Conservation (phyloP, 2,329 filamentous ascomycete species). For the Leptographium lundbergii region DNA sequence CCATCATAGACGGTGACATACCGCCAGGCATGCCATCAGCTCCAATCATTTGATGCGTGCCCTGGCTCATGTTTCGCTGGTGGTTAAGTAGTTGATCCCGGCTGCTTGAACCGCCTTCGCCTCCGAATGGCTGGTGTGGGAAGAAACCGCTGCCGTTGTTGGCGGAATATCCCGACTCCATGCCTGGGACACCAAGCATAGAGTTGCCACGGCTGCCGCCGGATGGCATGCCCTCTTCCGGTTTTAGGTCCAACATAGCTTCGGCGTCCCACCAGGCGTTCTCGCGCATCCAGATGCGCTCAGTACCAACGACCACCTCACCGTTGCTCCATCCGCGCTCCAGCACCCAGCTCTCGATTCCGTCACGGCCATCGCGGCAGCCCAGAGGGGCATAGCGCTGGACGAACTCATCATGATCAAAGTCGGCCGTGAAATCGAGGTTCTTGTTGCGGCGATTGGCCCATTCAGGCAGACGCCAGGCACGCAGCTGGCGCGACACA, state of each 20-base stretch:
- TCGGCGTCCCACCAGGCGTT: conserved; percentile 96
- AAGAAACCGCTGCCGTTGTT: conserved; percentile 58
- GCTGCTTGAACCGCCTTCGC: conserved; percentile 50
- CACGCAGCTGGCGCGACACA: conserved; percentile 81
- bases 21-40: conserved; percentile 31
- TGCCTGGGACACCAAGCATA: conserved; percentile 28
- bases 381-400: conserved; percentile 72
- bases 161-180: conserved; percentile 63
- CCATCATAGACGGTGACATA: conserved; percentile 32
- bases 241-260: conserved; percentile 84
- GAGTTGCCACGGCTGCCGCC: conserved; percentile 16
- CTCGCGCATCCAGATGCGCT: conserved; percentile 93
- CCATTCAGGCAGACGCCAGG: conserved; percentile 94
- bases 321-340: conserved; percentile 98
- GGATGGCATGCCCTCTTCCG: conserved; percentile 24
- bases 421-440: conserved; percentile 93
- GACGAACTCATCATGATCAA: conserved; percentile 85
- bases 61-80: conserved; percentile 43
- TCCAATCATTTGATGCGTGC: conserved; percentile 26
- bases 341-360: conserved; percentile 85
- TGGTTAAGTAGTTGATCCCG: conserved; percentile 62
- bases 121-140: conserved; percentile 36
- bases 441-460: conserved; percentile 83
- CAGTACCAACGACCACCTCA: conserved; percentile 79
- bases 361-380: conserved; percentile 80